These are phyloP conservation scores for Termitomyces sp. DNA, from an alignment of 768 basidiomycete species.

Conservation along the genomic window DNA sequence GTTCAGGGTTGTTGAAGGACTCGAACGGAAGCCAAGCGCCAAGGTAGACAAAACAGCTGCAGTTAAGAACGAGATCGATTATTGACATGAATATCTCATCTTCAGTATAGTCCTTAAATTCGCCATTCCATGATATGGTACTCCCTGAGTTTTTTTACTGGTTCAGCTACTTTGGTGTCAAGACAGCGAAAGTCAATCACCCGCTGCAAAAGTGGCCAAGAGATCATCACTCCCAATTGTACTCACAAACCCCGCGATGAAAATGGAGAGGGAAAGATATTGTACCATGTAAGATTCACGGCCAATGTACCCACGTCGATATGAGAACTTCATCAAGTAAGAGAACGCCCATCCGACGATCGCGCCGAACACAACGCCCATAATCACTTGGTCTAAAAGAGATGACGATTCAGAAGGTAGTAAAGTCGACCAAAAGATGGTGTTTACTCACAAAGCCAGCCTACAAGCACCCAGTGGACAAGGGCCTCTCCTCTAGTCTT, in stretches of 20 bases:
- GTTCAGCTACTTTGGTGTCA: not conserved
- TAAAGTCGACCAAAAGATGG: not conserved
- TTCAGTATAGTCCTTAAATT: conserved; percentile 79
- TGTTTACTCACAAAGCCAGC: conserved; percentile 79
- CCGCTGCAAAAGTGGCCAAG: conserved; percentile 82
- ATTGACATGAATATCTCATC: conserved; percentile 86
- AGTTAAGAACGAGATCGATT: conserved; percentile 83
- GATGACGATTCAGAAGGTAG: not conserved
- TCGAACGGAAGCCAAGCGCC: conserved; percentile 84
- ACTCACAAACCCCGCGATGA: conserved; percentile 73
- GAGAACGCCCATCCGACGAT: conserved; percentile 59
- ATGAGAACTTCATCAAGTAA: conserved; percentile 67
- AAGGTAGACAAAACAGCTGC: conserved; percentile 75
- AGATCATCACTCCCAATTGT: conserved; percentile 85
- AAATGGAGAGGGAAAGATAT: conserved; percentile 67
- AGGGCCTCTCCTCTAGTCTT: conserved; percentile 57
- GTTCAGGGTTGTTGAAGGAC: conserved; percentile 47
- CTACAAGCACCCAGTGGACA: conserved; percentile 81
- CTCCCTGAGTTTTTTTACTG: conserved; percentile 4
- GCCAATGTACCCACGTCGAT: conserved; percentile 62
- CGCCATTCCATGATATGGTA: conserved; percentile 85
- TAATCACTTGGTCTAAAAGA: conserved; percentile 67
- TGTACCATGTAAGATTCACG: conserved; percentile 89
- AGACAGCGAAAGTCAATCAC: conserved; percentile 27
- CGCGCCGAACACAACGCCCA: conserved; percentile 76